These are phyloP conservation scores for Mycena filopes DNA, from an alignment of 768 basidiomycete genomes.

Conservation along the genomic window DNA sequence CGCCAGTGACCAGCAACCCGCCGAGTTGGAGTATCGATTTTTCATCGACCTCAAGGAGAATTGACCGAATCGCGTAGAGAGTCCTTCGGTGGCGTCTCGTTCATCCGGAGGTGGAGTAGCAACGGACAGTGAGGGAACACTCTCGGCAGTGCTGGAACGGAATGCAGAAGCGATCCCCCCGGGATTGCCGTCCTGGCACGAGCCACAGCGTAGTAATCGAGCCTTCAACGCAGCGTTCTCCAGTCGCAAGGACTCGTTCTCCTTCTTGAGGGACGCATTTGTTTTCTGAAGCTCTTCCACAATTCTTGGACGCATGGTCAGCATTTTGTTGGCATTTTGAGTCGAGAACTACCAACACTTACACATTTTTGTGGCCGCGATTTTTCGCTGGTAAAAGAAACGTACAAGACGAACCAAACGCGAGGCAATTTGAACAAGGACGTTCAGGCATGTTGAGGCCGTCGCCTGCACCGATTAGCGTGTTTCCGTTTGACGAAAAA, in stretches of 20 bases:
- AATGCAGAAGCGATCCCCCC: too few species aligned
- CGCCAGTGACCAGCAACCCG: constrained; percentile 57
- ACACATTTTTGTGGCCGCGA: background rate
- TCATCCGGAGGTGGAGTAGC: background rate
- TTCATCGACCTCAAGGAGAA: background rate
- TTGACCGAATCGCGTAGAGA: background rate
- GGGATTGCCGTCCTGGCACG: too few species aligned
- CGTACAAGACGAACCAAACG: background rate
- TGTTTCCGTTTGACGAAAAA: background rate
- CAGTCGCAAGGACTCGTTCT: background rate
- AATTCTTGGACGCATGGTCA: background rate
- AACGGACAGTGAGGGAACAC: background rate
- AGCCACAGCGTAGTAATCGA: background rate
- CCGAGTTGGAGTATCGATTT: constrained; percentile 49
- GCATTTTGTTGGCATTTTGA: background rate
- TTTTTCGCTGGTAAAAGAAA: background rate
- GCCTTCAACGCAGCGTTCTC: background rate
- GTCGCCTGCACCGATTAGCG: background rate
- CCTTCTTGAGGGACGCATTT: background rate
- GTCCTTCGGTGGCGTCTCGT: background rate
- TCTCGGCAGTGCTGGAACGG: too few species aligned
- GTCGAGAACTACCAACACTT: background rate
- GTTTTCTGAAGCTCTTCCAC: background rate
- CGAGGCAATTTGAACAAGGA: background rate
- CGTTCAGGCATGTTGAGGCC: background rate